Evolutionary conservation across 2,329 filamentous ascomycete species (phyloP), one percentile per base, ranked within the genome.

Genomic region (Penicillium sp.): DNA sequence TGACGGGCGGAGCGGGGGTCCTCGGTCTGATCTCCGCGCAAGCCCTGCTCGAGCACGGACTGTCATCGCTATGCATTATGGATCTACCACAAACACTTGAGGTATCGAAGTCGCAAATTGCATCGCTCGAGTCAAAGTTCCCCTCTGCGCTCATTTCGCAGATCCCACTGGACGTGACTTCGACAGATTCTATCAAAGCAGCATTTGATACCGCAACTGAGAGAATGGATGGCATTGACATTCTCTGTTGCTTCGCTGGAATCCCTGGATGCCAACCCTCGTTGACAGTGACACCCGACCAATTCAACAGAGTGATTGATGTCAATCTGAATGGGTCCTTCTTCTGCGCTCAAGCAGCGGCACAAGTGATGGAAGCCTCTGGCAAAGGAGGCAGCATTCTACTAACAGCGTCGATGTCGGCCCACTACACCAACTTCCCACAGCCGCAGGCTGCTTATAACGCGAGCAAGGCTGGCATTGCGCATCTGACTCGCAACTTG

Each of bases 391-490:
- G 88, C 5, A 57, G 53, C 1, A 61, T 63, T 16, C 50, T 87
- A 1, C 81, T 92, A 54, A 84, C 84, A 0, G 85, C 88, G 0
- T 87, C 82, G 10, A 88, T 90, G 45, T 88, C 84, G 1, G 88
- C 79, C 0, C 87, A 90, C 58, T 68, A 80, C 2, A 86, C 88
- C 52, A 90, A 90, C 63, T 90, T 79, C 63, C 88, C 88, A 0
- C 88, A 90, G 65, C 87, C 88, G 0, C 88, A 92, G 65, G 79
- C 77, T 0, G 82, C 84, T 0, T 92, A 92, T 67, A 92, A 92
- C 60, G 84, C 85, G 1, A 84, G 81, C 58, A 92, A 92, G 69
- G 83, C 86, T 0, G 87, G 83, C 0, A 70, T 92, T 1, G 62
- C 88, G 29, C 81, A 83, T 47, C 69, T 91, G 60, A 85, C 83